phyloP scores from a whole-genome alignment of 1,139 yeast genomes.

The Waltiozyma sp. region DNA sequence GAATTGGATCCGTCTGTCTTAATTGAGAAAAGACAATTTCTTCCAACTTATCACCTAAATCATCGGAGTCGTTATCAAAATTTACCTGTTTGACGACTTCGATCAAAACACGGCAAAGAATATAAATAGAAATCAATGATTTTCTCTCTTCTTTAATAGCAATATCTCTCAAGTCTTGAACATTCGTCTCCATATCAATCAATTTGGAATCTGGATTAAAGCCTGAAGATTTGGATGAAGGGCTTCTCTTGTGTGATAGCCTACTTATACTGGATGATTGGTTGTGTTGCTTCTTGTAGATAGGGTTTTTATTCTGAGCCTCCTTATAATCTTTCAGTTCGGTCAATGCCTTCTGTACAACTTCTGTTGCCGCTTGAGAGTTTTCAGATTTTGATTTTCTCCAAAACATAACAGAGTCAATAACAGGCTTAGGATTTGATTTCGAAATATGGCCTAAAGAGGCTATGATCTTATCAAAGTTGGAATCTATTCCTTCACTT shows the following conservation, averaged over 20 bases:
- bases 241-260: constrained; percentile 24
- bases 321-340: constrained; percentile 16
- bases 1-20: constrained; percentile 73
- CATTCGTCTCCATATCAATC: constrained; percentile 28
- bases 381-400: constrained; percentile 83
- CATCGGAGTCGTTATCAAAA: constrained; percentile 55
- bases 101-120: constrained; percentile 84
- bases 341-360: constrained; percentile 28
- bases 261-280: constrained; percentile 22
- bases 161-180: constrained; percentile 50
- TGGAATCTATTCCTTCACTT: constrained; percentile 79
- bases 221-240: constrained; percentile 25
- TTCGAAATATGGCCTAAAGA: constrained; percentile 87
- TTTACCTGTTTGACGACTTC: constrained; percentile 90
- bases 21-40: constrained; percentile 90
- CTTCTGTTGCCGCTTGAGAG: constrained; percentile 63
- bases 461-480: constrained; percentile 74
- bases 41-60: constrained; percentile 73
- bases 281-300: constrained; percentile 13
- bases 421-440: constrained; percentile 87
- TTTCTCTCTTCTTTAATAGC: constrained; percentile 82
- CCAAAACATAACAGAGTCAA: constrained; percentile 98
- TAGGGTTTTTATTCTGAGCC: constrained; percentile 2
- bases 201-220: constrained; percentile 17
- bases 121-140: constrained; percentile 76